Conservation (phyloP, 1,139 yeast genomes). For the Geotrichum carabidarum region DNA sequence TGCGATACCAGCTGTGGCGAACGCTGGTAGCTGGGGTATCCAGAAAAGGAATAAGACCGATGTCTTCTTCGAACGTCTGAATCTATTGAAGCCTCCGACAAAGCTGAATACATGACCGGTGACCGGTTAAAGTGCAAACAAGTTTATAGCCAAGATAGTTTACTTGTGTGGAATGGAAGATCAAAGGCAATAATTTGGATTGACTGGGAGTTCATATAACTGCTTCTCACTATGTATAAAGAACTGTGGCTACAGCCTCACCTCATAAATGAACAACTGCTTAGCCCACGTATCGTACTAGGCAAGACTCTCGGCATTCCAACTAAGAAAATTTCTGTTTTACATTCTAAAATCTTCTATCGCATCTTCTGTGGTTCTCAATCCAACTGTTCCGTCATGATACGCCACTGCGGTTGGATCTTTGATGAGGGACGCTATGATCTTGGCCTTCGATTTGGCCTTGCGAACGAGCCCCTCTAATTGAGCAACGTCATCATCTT, state of each 20-base stretch:
- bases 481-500: conserved; percentile 32
- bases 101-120: not conserved
- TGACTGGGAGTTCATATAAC: too few relatives aligned
- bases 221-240: too few relatives aligned
- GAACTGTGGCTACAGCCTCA: too few relatives aligned
- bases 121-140: not conserved
- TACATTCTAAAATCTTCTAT: conserved; percentile 28
- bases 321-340: not conserved
- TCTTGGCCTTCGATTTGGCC: conserved; percentile 34
- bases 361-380: conserved; percentile 34
- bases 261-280: too few relatives aligned
- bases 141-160: too few relatives aligned
- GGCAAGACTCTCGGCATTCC: too few relatives aligned
- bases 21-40: not conserved
- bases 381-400: conserved; percentile 28
- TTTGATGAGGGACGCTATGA: conserved; percentile 28
- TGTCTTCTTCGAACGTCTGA: not conserved
- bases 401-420: conserved; percentile 24
- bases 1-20: not conserved
- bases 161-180: too few relatives aligned
- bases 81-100: not conserved
- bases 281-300: too few relatives aligned
- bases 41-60: not conserved
- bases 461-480: conserved; percentile 31
- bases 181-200: too few relatives aligned